A percentile compares a stretch with the other conserved stretches of the same genome.
Evolutionary conservation across 305 asterid genomes (phyloP).

Genomic region (Solanum hybrid): DNA sequence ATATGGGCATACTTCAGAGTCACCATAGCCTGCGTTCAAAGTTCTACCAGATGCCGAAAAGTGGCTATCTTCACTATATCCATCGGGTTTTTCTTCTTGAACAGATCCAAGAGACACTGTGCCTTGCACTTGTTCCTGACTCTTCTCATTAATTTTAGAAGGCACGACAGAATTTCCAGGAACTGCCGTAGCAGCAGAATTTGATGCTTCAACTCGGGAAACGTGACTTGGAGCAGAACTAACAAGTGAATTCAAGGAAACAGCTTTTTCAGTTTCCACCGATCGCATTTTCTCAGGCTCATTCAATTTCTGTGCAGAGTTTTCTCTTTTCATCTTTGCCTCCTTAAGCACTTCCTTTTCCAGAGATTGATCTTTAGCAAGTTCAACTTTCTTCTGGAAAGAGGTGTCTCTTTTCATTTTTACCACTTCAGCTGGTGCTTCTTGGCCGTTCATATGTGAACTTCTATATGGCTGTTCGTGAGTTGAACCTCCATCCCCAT

Average conservation of each 20-base stretch:
- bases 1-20: constrained; percentile 24
- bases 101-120: constrained; percentile 23
- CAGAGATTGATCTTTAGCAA: constrained; percentile 30
- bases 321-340: constrained; percentile 41
- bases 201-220: constrained; percentile 34
- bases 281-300: constrained; percentile 32
- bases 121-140: constrained; percentile 28
- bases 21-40: constrained; percentile 32
- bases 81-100: constrained; percentile 35
- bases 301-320: constrained; percentile 29
- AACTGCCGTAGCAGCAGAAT: constrained; percentile 20
- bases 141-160: constrained; percentile 27
- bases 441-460: constrained; percentile 23
- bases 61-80: constrained; percentile 27
- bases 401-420: constrained; percentile 28
- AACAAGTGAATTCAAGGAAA: constrained; percentile 27
- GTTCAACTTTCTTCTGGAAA: constrained; percentile 36
- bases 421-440: constrained; percentile 28
- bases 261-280: constrained; percentile 33
- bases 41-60: constrained; percentile 24
- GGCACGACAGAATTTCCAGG: constrained; percentile 28
- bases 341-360: constrained; percentile 40
- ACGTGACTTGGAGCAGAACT: constrained; percentile 18
- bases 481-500: constrained; percentile 26
- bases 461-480: constrained; percentile 31